Evolutionary conservation across 2,329 filamentous ascomycete genomes (phyloP), one percentile per base, ranked within the genome.

Genomic region (Penicillium frequentans): DNA sequence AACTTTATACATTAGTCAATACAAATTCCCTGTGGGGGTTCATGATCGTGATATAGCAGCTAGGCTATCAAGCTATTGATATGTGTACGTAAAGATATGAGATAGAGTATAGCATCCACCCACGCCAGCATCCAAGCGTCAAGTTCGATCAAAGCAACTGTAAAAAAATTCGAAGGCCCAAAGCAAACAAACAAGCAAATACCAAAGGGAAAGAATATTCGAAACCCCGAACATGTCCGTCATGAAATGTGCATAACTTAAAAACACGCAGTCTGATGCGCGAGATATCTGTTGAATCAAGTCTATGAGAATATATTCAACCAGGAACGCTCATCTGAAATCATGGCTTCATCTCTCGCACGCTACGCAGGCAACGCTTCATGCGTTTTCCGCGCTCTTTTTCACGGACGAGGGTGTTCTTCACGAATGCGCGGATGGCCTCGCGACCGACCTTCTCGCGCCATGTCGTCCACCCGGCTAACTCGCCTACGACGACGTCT

Each of bases 401-500:
- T 77, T 99, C 95, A 52, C 84, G 83, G 4, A 96, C 85, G 26
- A 98, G 80, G 83, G 93, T 92, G 31, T 86, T 85, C 68, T 82
- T 84, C 19, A 90, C 93, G 65, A 96, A 85, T 47, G 91, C 86
- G 63, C 83, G 85, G 59, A 97, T 84, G 27, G 91, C 90, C 57
- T 84, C 84, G 59, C 87, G 81, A 1, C 90, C 92, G 77, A 90
- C 86, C 67, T 84, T 86, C 64, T 91, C 90, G 68, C 96, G 87
- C 78, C 92, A 85, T 42, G 96, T 91, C 69, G 96, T 93, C 91
- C 95, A 99, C 16, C 90, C 92, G 0, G 95, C 95, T 55, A 99
- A 75, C 77, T 99, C 95, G 1, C 86, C 84, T 7, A 96, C 93
- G 24, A 98, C 93, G 14, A 93, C 91, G 73, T 96, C 91, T 76